phyloP scores from a whole-genome alignment of 225 moss, liverwort and hornwort species.

The Pleurozium schreberi region DNA sequence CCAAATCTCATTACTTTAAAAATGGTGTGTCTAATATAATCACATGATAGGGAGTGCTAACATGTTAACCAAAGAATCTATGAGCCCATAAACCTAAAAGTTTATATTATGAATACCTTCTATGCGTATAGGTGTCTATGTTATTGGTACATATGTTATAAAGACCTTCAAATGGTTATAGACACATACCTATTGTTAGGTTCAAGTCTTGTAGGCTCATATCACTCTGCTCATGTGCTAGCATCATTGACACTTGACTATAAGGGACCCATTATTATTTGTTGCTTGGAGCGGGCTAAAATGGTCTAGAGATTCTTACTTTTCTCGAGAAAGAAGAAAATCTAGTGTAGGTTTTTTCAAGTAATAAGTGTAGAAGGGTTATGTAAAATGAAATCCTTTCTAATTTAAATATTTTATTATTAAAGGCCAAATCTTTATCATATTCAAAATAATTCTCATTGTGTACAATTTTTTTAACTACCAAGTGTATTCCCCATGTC shows the following conservation, averaged over 20 bases:
- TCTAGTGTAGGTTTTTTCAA: neutral
- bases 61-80: too few species aligned
- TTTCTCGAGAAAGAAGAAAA: neutral
- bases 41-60: too few species aligned
- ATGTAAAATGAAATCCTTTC: neutral
- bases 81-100: too few species aligned
- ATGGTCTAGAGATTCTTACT: neutral
- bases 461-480: neutral
- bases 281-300: neutral
- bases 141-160: too few species aligned
- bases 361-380: neutral
- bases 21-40: neutral
- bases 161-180: too few species aligned
- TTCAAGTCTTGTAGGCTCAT: too few species aligned
- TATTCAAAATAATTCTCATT: neutral
- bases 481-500: fast-evolving
- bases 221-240: too few species aligned
- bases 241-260: too few species aligned
- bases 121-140: too few species aligned
- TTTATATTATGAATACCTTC: too few species aligned
- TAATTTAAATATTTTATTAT: neutral
- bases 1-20: neutral
- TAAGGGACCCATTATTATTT: neutral
- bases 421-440: neutral
- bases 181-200: too few species aligned